phyloP scores from a whole-genome alignment of 345 rosid genomes.

The Pistacia vera region DNA sequence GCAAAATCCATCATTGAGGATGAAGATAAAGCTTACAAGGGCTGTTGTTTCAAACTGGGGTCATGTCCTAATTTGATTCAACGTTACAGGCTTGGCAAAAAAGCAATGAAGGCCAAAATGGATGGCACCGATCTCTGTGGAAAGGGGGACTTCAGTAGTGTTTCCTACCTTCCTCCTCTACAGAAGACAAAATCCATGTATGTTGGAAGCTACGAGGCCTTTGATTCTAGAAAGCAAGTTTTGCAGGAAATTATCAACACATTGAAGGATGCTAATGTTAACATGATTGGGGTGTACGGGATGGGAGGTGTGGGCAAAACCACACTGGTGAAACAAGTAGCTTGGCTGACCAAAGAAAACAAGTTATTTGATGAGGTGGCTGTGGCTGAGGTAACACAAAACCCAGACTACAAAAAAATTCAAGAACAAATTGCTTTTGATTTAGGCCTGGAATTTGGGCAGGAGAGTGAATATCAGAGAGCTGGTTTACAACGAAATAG shows the following conservation, averaged over 20 bases:
- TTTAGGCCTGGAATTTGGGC: conserved; percentile 6
- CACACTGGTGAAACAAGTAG: conserved; percentile 16
- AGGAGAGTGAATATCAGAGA: conserved; percentile 1
- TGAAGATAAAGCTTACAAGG: too few relatives aligned
- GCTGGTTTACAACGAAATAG: background rate
- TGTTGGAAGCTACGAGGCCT: background rate
- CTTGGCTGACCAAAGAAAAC: background rate
- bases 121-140: background rate
- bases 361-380: conserved; percentile 12
- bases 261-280: background rate
- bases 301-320: conserved; percentile 23
- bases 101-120: too few relatives aligned
- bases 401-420: conserved; percentile 11
- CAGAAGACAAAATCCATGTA: background rate
- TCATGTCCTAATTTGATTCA: too few relatives aligned
- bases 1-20: too few relatives aligned
- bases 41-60: rapidly evolving
- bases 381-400: conserved; percentile 8
- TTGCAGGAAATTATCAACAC: background rate
- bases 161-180: background rate
- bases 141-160: background rate
- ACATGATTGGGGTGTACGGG: conserved; percentile 23
- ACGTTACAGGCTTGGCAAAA: too few relatives aligned
- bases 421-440: conserved; percentile 11
- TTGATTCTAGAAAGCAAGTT: background rate